A percentile compares a stretch with the other conserved stretches of the same genome.
Evolutionary conservation across 192 early-diverging fungal genomes (phyloP).

Genomic region (Funneliformis geosporum): DNA sequence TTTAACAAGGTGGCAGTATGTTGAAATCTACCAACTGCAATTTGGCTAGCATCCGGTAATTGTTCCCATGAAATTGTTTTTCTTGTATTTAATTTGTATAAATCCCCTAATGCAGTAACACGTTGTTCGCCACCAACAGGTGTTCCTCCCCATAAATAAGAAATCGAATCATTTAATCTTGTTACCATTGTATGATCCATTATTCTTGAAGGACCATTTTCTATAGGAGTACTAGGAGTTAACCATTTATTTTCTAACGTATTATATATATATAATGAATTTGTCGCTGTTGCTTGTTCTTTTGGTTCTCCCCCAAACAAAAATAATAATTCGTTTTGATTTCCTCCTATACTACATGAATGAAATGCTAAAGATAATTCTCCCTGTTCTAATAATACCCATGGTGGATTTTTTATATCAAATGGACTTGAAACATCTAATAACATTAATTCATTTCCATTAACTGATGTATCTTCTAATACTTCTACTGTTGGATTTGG

Average conservation of each 20-base stretch:
- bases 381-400: neutral
- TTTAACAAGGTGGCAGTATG: slow-evolving; percentile 29
- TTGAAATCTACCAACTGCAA: slow-evolving; percentile 16
- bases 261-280: neutral
- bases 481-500: neutral
- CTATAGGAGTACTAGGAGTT: neutral
- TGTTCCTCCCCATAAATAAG: slow-evolving; percentile 35
- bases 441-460: neutral
- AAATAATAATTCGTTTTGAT: slow-evolving; percentile 20
- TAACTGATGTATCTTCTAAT: too few species aligned
- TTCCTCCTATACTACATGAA: slow-evolving; percentile 20
- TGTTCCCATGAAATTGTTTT: neutral
- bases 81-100: neutral
- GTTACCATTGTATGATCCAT: slow-evolving; percentile 29
- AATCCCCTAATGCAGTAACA: neutral
- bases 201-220: neutral
- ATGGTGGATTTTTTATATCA: neutral
- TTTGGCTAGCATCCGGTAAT: neutral
- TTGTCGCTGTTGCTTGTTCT: neutral
- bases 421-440: neutral
- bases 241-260: neutral
- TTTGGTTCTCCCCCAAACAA: slow-evolving; percentile 28
- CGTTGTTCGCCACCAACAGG: neutral
- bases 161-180: slow-evolving; percentile 10
- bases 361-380: slow-evolving; percentile 6